phyloP scores from a whole-genome alignment of 2,329 filamentous ascomycete genomes.

The Stachybotrys elegans region DNA sequence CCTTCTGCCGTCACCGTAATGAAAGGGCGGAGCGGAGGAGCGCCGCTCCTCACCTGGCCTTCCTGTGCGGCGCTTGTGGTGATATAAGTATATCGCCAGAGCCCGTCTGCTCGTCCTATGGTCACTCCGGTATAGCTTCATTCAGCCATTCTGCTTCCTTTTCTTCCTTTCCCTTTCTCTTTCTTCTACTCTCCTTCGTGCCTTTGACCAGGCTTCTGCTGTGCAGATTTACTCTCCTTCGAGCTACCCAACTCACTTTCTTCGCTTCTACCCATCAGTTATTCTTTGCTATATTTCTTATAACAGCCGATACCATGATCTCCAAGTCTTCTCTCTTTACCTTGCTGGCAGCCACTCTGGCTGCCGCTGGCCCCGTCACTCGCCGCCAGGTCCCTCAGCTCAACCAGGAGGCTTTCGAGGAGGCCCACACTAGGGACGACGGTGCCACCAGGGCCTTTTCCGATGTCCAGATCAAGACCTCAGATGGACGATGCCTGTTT shows the following conservation, averaged over 20 bases:
- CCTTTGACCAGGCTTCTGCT: constrained; percentile 14
- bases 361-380: not conserved
- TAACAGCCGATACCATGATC: no score
- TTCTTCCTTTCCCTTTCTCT: not conserved
- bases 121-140: no score
- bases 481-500: constrained; percentile 39
- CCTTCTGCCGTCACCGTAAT: no score
- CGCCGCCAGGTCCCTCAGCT: constrained; percentile 29
- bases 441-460: constrained; percentile 39
- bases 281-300: no score
- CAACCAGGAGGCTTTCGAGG: constrained; percentile 35
- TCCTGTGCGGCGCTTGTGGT: no score
- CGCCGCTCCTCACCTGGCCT: no score
- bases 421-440: constrained; percentile 39
- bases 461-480: constrained; percentile 38
- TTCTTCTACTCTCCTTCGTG: constrained; percentile 7
- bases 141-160: constrained; percentile 6
- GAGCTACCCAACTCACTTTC: not conserved
- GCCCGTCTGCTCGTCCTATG: no score
- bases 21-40: no score
- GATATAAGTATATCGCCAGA: not conserved
- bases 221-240: constrained; percentile 10
- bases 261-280: not conserved
- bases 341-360: not conserved
- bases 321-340: constrained; percentile 2